Conservation (phyloP, 345 rosid species). For the Moricandia arvensis region DNA sequence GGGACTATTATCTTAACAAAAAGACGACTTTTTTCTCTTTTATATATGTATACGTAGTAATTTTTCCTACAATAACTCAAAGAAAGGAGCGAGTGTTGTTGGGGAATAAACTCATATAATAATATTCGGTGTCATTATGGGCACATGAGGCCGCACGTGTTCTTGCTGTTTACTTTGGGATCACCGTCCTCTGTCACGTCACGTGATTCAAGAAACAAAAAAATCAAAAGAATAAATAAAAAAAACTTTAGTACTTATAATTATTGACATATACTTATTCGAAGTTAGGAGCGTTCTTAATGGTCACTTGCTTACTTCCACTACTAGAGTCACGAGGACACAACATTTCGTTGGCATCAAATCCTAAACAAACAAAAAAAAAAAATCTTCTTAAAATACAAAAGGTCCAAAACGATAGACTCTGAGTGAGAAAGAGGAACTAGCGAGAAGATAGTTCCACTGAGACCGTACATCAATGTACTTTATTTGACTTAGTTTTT, state of each 20-base stretch:
- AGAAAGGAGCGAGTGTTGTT: conserved; percentile 18
- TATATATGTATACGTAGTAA: neutral
- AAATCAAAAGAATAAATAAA: conserved; percentile 25
- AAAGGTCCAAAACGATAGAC: conserved; percentile 1
- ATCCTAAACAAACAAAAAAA: neutral
- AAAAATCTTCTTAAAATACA: neutral
- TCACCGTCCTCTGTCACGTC: conserved; percentile 50
- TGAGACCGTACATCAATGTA: neutral
- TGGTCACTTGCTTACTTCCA: conserved; percentile 40
- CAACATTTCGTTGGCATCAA: conserved; percentile 21
- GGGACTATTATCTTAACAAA: conserved; percentile 12
- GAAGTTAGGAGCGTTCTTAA: conserved; percentile 22
- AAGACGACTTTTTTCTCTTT: conserved; percentile 10
- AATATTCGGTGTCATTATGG: conserved; percentile 39
- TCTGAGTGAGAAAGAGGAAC: neutral
- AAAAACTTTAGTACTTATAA: neutral
- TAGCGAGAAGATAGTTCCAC: conserved; percentile 1
- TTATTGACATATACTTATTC: neutral
- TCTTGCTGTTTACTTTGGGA: conserved; percentile 52
- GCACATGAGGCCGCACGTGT: conserved; percentile 67
- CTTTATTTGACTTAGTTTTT: neutral
- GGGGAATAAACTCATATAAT: conserved; percentile 14
- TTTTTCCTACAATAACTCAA: neutral
- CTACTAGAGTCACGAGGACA: conserved; percentile 35
- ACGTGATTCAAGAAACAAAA: conserved; percentile 47